Conservation (phyloP, 2,329 filamentous ascomycete species). For the Dactylellina leptospora region DNA sequence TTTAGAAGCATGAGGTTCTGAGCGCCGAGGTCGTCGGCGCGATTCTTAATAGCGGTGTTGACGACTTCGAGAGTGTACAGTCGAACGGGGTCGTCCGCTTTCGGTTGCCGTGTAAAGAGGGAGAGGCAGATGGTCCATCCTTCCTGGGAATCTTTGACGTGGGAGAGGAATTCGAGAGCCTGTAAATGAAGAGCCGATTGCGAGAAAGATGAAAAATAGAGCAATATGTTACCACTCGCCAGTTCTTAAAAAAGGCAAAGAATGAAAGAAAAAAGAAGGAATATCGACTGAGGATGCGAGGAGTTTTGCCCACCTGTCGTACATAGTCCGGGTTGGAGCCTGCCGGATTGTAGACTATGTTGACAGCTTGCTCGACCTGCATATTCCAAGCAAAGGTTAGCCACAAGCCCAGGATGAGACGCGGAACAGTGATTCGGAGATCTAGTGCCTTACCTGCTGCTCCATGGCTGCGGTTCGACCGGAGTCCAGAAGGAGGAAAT, state of each 20-base stretch:
- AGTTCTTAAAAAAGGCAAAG: neutral
- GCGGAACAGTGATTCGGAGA: too few relatives aligned
- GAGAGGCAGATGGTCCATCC: slow-evolving; percentile 89
- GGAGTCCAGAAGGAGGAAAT: slow-evolving; percentile 22
- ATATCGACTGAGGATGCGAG: neutral
- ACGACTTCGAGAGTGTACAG: slow-evolving; percentile 90
- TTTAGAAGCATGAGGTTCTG: slow-evolving; percentile 78
- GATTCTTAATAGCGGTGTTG: slow-evolving; percentile 76
- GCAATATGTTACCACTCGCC: slow-evolving; percentile 5
- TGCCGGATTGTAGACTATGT: slow-evolving; percentile 49
- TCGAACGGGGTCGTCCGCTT: slow-evolving; percentile 81
- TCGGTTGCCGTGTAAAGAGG: slow-evolving; percentile 82
- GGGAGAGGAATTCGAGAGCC: slow-evolving; percentile 78
- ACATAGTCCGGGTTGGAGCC: slow-evolving; percentile 41
- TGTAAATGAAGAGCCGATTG: slow-evolving; percentile 16
- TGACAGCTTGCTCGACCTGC: slow-evolving; percentile 52
- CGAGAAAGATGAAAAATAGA: neutral
- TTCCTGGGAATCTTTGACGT: slow-evolving; percentile 80
- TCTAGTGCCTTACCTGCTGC: slow-evolving; percentile 26
- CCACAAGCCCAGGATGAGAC: too few relatives aligned
- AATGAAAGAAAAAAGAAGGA: neutral
- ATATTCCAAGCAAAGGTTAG: neutral
- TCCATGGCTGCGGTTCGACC: slow-evolving; percentile 44
- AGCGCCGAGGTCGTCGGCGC: slow-evolving; percentile 35
- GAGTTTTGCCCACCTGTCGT: slow-evolving; percentile 40